These are phyloP conservation scores for Chondrus crispus DNA, from an alignment of 23 red algal species.

Conservation along the genomic window DNA sequence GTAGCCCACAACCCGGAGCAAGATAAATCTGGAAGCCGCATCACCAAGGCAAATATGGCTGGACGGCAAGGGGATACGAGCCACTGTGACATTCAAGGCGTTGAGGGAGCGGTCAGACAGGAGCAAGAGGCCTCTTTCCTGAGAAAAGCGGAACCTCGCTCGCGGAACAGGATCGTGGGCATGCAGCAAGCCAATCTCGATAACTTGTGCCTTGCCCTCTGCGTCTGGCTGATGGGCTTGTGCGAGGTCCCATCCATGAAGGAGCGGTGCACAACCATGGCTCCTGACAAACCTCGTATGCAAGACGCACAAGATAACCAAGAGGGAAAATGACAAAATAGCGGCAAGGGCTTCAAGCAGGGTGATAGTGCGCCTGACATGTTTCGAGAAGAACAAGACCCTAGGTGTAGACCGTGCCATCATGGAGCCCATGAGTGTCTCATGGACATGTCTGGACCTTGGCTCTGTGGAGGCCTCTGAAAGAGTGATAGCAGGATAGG, in stretches of 20 bases:
- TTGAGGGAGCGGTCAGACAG: slow-evolving; percentile 51
- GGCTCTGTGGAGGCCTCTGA: too few relatives aligned
- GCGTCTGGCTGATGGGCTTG: not conserved
- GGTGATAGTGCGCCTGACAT: slow-evolving; percentile 14
- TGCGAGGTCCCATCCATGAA: slow-evolving; percentile 14
- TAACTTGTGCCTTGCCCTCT: not conserved
- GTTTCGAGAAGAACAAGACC: slow-evolving; percentile 30
- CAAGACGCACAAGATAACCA: slow-evolving; percentile 49
- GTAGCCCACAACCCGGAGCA: slow-evolving; percentile 71
- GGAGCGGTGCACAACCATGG: slow-evolving; percentile 45
- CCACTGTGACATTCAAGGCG: slow-evolving; percentile 52
- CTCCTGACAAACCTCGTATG: slow-evolving; percentile 72
- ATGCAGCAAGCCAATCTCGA: slow-evolving; percentile 20
- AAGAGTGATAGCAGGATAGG: too few relatives aligned
- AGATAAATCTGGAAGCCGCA: slow-evolving; percentile 30
- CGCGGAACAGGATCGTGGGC: not conserved
- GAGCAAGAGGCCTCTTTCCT: slow-evolving; percentile 79
- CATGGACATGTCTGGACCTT: too few relatives aligned
- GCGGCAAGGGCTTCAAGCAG: slow-evolving; percentile 42
- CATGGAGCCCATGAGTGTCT: slow-evolving; percentile 64
- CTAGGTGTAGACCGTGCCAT: slow-evolving; percentile 45
- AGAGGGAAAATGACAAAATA: slow-evolving; percentile 58
- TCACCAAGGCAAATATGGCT: slow-evolving; percentile 68
- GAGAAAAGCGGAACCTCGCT: slow-evolving; percentile 67
- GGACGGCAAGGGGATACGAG: slow-evolving; percentile 13